Percentiles rank a stretch among this genome's conserved stretches.
These are phyloP conservation scores for Puccinia horiana DNA, from an alignment of 1,284 basidiomycete species.

Conservation along the genomic window DNA sequence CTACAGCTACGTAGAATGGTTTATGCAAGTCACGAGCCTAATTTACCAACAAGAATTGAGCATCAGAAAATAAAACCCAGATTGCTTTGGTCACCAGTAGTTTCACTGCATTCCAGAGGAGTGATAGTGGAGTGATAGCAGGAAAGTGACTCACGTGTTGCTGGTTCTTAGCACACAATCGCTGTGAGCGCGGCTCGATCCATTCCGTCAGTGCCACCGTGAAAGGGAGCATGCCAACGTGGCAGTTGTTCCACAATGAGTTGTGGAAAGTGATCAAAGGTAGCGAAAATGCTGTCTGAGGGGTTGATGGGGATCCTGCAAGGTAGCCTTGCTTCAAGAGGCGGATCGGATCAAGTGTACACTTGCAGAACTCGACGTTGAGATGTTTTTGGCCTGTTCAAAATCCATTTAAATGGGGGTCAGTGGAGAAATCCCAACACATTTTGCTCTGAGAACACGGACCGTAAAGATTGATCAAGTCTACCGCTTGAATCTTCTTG, in stretches of 20 bases:
- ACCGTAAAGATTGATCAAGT: background rate
- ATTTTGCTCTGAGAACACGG: too few relatives aligned
- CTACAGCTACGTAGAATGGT: too few relatives aligned
- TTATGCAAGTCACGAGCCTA: too few relatives aligned
- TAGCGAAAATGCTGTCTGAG: background rate
- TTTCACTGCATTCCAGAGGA: too few relatives aligned
- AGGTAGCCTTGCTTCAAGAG: constrained; percentile 2
- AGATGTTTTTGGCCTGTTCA: background rate
- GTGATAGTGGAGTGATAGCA: too few relatives aligned
- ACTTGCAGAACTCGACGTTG: background rate
- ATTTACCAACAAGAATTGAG: too few relatives aligned
- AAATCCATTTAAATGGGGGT: too few relatives aligned
- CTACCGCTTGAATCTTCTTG: background rate
- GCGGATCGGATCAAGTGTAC: constrained; percentile 6
- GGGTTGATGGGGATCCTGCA: background rate
- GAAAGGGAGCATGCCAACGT: background rate
- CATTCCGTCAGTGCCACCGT: background rate
- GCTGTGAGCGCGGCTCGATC: background rate
- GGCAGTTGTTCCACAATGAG: constrained; percentile 18
- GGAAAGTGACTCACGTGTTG: too few relatives aligned
- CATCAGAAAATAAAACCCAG: too few relatives aligned
- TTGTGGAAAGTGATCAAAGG: constrained; percentile 2
- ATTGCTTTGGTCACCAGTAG: too few relatives aligned
- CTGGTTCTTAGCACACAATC: background rate
- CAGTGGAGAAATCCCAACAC: too few relatives aligned